Evolutionary conservation across 352 stramenopile genomes (phyloP).

Genomic region (Nothophytophthora sp.): DNA sequence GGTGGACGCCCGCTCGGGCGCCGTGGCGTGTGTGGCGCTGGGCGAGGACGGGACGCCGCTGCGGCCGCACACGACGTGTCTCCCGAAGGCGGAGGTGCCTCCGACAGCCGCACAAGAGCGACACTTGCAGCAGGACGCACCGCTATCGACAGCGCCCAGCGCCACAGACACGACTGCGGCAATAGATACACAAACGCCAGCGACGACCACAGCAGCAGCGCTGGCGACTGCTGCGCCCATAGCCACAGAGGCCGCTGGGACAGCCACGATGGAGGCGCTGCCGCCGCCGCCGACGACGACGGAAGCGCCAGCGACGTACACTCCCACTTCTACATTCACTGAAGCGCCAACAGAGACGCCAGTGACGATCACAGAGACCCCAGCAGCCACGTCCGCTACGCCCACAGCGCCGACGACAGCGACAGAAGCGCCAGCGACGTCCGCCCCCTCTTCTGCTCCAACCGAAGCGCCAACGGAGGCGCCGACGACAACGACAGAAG

Average conservation of each 20-base stretch:
- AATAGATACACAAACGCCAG: background rate
- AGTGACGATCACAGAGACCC: slow-evolving; percentile 2
- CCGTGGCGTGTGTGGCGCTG: slow-evolving; percentile 34
- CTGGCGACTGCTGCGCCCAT: background rate
- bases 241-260: background rate
- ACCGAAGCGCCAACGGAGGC: background rate
- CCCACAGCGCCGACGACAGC: no score
- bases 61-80: slow-evolving; percentile 19
- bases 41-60: background rate
- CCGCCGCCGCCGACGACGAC: background rate
- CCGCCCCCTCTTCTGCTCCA: background rate
- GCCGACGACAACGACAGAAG: background rate
- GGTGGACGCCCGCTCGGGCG: slow-evolving; percentile 18
- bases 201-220: background rate
- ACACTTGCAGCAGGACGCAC: background rate
- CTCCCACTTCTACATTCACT: background rate
- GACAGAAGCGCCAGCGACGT: background rate
- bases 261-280: background rate
- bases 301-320: background rate
- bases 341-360: slow-evolving; percentile 3
- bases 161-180: no score
- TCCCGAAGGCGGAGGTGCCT: slow-evolving; percentile 13
- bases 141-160: no score
- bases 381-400: background rate
- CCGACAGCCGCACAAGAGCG: background rate